Evolutionary conservation across 2,329 filamentous ascomycete species (phyloP).

Genomic region (Fusarium xyrophilum): DNA sequence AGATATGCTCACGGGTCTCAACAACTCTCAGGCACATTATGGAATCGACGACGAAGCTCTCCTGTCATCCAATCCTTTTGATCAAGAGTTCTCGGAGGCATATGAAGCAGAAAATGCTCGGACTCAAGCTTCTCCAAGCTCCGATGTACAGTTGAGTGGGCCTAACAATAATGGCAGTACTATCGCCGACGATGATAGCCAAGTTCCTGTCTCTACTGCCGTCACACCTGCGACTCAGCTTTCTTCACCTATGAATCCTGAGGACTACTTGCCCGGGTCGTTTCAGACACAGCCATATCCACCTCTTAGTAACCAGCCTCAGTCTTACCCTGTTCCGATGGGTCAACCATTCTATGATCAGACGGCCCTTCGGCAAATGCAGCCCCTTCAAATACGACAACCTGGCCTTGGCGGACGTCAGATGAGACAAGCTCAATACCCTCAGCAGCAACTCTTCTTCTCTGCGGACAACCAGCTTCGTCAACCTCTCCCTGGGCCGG

Average conservation of each 20-base stretch:
- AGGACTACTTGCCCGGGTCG: background rate
- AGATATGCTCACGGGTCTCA: background rate
- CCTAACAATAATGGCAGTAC: background rate
- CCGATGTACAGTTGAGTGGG: background rate
- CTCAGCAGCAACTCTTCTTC: background rate
- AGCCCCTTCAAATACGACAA: background rate
- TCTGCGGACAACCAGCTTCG: background rate
- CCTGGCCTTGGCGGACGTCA: background rate
- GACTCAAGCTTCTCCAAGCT: background rate
- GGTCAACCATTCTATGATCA: background rate
- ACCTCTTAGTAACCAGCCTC: background rate
- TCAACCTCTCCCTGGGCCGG: background rate
- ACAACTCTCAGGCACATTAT: background rate
- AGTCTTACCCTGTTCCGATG: background rate
- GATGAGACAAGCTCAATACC: fast-evolving
- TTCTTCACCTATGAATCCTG: background rate
- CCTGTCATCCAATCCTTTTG: background rate
- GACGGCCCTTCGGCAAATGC: background rate
- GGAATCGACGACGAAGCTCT: background rate
- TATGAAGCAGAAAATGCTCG: fast-evolving
- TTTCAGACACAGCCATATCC: background rate
- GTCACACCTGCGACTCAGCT: background rate
- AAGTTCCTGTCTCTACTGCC: background rate
- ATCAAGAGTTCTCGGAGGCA: background rate
- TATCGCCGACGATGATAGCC: background rate